Base-by-base conservation (phyloP, 352 stramenopile genomes). In the Globisporangium middletonii region DNA sequence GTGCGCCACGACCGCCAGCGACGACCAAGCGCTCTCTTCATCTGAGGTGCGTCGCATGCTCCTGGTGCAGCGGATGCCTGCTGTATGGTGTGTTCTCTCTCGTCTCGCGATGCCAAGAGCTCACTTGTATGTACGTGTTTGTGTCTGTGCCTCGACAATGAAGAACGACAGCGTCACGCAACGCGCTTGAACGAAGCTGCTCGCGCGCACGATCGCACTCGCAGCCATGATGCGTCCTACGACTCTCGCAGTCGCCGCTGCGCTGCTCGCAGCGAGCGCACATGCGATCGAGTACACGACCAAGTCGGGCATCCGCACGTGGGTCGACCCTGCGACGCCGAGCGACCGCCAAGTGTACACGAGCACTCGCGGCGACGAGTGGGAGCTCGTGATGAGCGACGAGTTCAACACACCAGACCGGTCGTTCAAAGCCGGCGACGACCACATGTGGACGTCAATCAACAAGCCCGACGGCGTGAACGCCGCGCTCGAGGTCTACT, bases 371-470 rank as follows among this genome's bases (percentile, higher is more conserved):
- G 83, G 83, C 19, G 71, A 71, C 4, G 55, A 46, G 4, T 89
- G 77, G 75, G 47, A 86, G 11, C 63, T 93, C 47, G 71, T 88
- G 28, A 88, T 91, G 75, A 92, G 79, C 56, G 83, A 93, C 64
- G 75, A 88, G 59, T 85, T 91, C 55, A 86, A 86, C 62, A 75
- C 56, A 9, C 57, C 83, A 2, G 72, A 71, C 27, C 82, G 95
- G 6, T 85, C 60, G 9, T 98, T 98, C 69, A 53, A 83, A 46
- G 83, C 98, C 46, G 95, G 96, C n/a, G 63, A 85, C 16, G 96
- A 99, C 75, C 91, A 97, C 46, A 69, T 93, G 41, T 99, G 96
- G 96, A 98, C 91, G 37, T 88, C 77, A 28, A 59, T 92, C 44
- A 62, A 90, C 18, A 86, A 83, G 41, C 73, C 82, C 2, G 82